A percentile compares a stretch with the other conserved stretches of the same genome.
phyloP scores from a whole-genome alignment of 2,329 filamentous ascomycete genomes.

The Apiospora koreana region DNA sequence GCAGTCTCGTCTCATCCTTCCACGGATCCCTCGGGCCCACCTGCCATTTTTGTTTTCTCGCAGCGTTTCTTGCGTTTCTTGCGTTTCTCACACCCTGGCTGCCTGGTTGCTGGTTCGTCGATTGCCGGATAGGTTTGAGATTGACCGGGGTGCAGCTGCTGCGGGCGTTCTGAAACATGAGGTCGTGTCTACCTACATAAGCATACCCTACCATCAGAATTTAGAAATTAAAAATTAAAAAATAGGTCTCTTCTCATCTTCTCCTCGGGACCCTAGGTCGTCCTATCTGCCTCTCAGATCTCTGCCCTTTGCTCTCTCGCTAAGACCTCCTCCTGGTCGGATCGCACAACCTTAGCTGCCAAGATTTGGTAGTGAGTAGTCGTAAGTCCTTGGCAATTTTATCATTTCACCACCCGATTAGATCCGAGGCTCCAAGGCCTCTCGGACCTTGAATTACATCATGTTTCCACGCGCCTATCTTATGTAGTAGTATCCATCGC shows the following conservation, averaged over 20 bases:
- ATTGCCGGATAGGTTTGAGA: not conserved
- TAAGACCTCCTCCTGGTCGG: no score
- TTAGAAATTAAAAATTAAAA: not conserved
- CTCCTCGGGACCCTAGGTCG: not conserved
- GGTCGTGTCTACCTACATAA: not conserved
- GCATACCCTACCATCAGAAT: no score
- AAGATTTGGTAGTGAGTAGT: not conserved
- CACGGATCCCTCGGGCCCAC: not conserved
- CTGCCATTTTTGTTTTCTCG: not conserved
- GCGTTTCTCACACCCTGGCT: no score
- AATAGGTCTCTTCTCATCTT: not conserved
- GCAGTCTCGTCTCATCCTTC: no score
- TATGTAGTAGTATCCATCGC: no score
- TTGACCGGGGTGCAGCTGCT: not conserved
- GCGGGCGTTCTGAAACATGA: not conserved
- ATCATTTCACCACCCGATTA: not conserved
- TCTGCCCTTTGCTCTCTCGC: not conserved
- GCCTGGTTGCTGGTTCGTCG: not conserved
- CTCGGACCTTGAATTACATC: not conserved
- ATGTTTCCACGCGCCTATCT: not conserved
- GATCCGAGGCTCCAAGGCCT: not conserved
- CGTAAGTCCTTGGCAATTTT: not conserved
- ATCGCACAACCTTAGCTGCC: not conserved
- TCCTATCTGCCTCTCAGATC: not conserved
- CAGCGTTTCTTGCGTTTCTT: not conserved